Evolutionary conservation across 1,139 yeast genomes (phyloP).

Genomic region (Zygosaccharomyces sapae): DNA sequence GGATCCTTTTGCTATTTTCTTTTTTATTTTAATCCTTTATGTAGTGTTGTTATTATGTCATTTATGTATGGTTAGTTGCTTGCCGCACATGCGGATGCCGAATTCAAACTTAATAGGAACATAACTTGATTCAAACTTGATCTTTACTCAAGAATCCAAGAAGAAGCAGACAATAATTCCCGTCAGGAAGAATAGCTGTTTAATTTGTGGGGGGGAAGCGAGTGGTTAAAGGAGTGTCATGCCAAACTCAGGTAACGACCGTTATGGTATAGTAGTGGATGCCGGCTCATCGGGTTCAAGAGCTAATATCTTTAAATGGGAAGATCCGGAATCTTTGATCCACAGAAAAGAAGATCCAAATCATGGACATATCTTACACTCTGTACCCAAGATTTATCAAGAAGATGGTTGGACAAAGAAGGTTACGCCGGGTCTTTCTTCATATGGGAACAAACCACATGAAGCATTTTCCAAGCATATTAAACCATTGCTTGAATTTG

Average conservation of each 20-base stretch:
- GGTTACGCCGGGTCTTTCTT: slow-evolving; percentile 64
- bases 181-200: not conserved
- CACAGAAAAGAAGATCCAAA: slow-evolving; percentile 24
- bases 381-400: slow-evolving; percentile 61
- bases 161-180: not conserved
- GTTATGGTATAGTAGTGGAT: slow-evolving; percentile 71
- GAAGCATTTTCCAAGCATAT: slow-evolving; percentile 62
- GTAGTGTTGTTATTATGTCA: no score
- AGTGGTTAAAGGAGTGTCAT: not conserved
- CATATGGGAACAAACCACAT: slow-evolving; percentile 47
- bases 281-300: slow-evolving; percentile 83
- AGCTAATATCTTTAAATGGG: slow-evolving; percentile 65
- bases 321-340: slow-evolving; percentile 40
- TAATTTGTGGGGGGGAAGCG: not conserved
- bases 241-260: slow-evolving; percentile 13
- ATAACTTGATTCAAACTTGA: not conserved
- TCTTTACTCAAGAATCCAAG: not conserved
- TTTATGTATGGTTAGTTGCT: not conserved
- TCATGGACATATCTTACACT: slow-evolving; percentile 37
- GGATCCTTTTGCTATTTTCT: no score
- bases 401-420: slow-evolving; percentile 58
- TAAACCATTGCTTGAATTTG: slow-evolving; percentile 50
- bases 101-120: not conserved
- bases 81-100: slow-evolving; percentile 1
- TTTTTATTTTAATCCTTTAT: no score